Evolutionary conservation across 495 filamentous ascomycete genomes (phyloP), one percentile per base, ranked within the genome.

Genomic region (Trichoderma virens): DNA sequence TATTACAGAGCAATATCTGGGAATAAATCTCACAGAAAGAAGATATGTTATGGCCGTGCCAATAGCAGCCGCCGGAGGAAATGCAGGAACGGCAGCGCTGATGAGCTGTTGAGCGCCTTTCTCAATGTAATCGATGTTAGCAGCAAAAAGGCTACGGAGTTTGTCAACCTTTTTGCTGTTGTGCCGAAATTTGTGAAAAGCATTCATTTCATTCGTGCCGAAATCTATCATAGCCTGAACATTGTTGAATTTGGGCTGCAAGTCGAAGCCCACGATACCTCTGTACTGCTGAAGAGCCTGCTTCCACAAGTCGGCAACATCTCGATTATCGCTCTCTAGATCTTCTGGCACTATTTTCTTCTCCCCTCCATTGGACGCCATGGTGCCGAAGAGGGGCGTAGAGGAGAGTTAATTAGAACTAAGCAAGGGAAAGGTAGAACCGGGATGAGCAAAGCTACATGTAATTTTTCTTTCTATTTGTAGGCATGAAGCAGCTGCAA

Each of bases 111-210:
- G 64, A 28, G 68, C 64, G 20, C 66, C 68, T 20, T 61, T 61
- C 66, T 67, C 62, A 25, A 70, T 65, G 39, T 62, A 65, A 60
- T 64, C 65, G n/a, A 64, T 47, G 41, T 69, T 68, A 30, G 62
- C 41, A 5, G 62, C 61, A 11, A 66, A 65, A 23, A 65, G 59
- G 31, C 38, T 67, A 7, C 69, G 67, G 6, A 70, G 65, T 51
- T 70, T 69, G 63, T 70, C 67, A 27, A 70, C 67, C 38, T 65
- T 67, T 39, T 65, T 64, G 38, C 63, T 34, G 45, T 68, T 64
- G 30, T 70, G 69, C n/a, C 67, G 64, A 45, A 70, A 70, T 20
- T 68, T 64, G 61, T 70, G 56, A 60, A 70, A 70, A 25, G 54
- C 31, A 30, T 70, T 64, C 62, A 67, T 66, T 38, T 68, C 60